These are phyloP conservation scores for Byssoonygena ceratinophila DNA, from an alignment of 2,329 filamentous ascomycete genomes.

Conservation along the genomic window DNA sequence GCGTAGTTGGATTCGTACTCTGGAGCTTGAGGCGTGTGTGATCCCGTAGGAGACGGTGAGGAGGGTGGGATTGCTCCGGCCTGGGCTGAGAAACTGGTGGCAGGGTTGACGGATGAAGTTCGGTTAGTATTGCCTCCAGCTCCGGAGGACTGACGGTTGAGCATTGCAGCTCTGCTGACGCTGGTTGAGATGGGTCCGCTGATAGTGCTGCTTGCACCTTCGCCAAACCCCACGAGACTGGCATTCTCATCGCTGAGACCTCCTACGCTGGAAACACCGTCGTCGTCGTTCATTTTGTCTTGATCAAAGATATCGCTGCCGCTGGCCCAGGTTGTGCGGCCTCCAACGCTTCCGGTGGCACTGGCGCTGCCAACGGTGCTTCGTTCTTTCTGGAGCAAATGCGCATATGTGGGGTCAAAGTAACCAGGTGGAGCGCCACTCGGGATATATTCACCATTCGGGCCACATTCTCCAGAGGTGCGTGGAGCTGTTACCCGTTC, in stretches of 20 bases:
- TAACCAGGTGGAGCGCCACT: background rate
- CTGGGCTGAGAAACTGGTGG: slow-evolving; percentile 18
- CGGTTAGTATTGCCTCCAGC: slow-evolving; percentile 29
- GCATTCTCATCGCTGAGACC: slow-evolving; percentile 79
- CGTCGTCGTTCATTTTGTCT: slow-evolving; percentile 60
- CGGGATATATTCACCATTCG: background rate
- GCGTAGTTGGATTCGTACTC: slow-evolving; percentile 25
- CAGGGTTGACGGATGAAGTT: slow-evolving; percentile 21
- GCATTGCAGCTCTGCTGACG: slow-evolving; percentile 31
- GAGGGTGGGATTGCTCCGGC: slow-evolving; percentile 27
- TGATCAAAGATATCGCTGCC: slow-evolving; percentile 51
- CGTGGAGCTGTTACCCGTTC: slow-evolving; percentile 61
- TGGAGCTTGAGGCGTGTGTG: slow-evolving; percentile 24
- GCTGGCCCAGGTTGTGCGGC: slow-evolving; percentile 57
- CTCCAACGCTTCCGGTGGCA: slow-evolving; percentile 63
- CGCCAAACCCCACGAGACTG: slow-evolving; percentile 82
- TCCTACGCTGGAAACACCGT: slow-evolving; percentile 54
- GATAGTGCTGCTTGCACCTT: slow-evolving; percentile 77
- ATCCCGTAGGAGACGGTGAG: slow-evolving; percentile 27
- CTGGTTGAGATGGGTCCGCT: slow-evolving; percentile 60
- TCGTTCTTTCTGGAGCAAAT: slow-evolving; percentile 58
- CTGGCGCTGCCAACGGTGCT: slow-evolving; percentile 87
- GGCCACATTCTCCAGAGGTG: background rate
- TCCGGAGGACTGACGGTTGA: slow-evolving; percentile 27
- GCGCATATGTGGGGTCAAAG: slow-evolving; percentile 30